Evolutionary conservation across 208 protist genomes (phyloP), one percentile per base, ranked within the genome.

Genomic region (Endotrypanum monterogeii): DNA sequence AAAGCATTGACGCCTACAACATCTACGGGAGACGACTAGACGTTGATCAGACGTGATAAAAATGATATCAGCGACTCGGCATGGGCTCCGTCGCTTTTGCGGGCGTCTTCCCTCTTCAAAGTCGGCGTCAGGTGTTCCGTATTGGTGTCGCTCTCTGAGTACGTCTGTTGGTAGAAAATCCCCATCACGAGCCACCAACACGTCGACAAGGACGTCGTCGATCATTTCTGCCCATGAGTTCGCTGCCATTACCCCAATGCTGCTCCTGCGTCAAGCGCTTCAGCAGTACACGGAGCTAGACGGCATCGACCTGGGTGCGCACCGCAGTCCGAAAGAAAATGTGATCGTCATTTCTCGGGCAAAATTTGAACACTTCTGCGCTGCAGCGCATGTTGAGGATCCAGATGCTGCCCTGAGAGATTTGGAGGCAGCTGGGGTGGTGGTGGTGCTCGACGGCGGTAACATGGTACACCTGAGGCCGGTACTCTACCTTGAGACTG

Each of bases 391-490:
- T 61, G 82, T 96, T 23, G 39, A 50, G 5, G 79, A 94, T 52
- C 74, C 78, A 9, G 76, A 80, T 1, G 62, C 62, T 1, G 91
- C 91, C 11, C 73, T 94, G 32, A 16, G 50, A 6, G 63, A 82
- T 14, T 67, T 96, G 18, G 76, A 73, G 18, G 89, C 90, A 4
- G 80, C 87, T 5, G 89, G 80, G 4, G 68, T 84, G 1, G 84
- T 94, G 25, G 84, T 96, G 6, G 75, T 82, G 11, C 77, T 96
- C 18, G 78, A 82, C 44, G 78, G 72, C 28, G 89, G 89, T 1
- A 23, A 28, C 51, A 68, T 80, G 12, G 67, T 94, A 1, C 91
- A 96, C 52, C 80, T 96, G 28, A 83, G 86, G 1, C 89, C 91
- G 1, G 86, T 82, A 46, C 77, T 88, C 35, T 89, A 89, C 48